Conservation (phyloP, 2,329 filamentous ascomycete genomes). For the Aspergillus sp. region DNA sequence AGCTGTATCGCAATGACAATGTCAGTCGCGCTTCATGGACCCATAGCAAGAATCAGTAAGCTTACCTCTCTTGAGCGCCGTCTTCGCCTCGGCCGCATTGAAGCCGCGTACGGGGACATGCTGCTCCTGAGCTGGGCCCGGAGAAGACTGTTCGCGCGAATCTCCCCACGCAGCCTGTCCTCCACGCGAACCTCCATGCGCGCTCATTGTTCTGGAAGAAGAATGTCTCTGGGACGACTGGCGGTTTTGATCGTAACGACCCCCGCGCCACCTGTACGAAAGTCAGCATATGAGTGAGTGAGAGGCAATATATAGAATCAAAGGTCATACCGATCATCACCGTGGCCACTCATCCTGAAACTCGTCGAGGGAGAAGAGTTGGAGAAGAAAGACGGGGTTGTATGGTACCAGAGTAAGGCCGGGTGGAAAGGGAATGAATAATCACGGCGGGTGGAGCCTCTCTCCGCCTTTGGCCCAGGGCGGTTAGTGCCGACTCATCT, state of each 20-base stretch:
- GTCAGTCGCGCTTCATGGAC: neutral
- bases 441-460: conserved; percentile 10
- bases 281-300: conserved; percentile 1
- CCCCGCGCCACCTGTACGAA: conserved; percentile 39
- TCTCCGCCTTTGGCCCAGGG: conserved; percentile 14
- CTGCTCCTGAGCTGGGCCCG: conserved; percentile 31
- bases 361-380: neutral
- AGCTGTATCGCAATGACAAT: neutral
- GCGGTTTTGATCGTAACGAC: conserved; percentile 36
- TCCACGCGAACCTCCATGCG: conserved; percentile 31
- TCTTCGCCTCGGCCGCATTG: conserved; percentile 44
- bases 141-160: conserved; percentile 19
- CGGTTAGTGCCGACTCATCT: conserved; percentile 9
- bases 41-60: neutral
- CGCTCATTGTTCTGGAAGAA: conserved; percentile 30
- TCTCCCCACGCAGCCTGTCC: conserved; percentile 30
- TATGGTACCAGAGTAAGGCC: neutral
- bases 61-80: conserved; percentile 41
- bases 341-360: conserved; percentile 35
- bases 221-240: conserved; percentile 38
- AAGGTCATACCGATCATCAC: conserved; percentile 35
- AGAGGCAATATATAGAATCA: conserved; percentile 6
- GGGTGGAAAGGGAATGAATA: neutral
- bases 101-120: conserved; percentile 45
- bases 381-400: neutral